Evolutionary conservation across 2,329 filamentous ascomycete genomes (phyloP).

Genomic region (Cladophialophora immunda): DNA sequence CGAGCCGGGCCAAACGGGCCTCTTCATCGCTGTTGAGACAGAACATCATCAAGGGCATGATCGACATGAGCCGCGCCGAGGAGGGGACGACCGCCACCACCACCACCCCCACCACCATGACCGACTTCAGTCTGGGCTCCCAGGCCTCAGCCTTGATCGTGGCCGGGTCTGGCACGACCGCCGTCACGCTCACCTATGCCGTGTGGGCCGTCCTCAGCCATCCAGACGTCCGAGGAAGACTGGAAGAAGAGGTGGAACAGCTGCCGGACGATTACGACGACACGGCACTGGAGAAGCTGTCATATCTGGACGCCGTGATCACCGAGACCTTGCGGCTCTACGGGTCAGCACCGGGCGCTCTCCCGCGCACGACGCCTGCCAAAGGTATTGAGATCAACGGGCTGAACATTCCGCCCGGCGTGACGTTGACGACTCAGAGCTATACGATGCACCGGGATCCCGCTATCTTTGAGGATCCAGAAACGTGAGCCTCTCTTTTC

Average conservation of each 20-base stretch:
- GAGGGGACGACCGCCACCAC: too few species aligned
- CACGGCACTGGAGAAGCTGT: conserved; percentile 60
- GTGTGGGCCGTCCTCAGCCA: conserved; percentile 48
- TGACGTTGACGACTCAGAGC: conserved; percentile 62
- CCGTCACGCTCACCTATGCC: conserved; percentile 60
- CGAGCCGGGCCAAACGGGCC: too few species aligned
- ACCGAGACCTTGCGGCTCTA: conserved; percentile 67
- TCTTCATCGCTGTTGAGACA: too few species aligned
- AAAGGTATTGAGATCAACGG: conserved; percentile 53
- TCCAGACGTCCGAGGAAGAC: conserved; percentile 52
- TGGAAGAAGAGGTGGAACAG: conserved; percentile 57
- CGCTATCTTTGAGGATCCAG: conserved; percentile 58
- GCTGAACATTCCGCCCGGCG: conserved; percentile 58
- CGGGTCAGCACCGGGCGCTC: conserved; percentile 64
- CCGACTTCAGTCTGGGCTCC: conserved; percentile 17
- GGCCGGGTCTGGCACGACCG: conserved; percentile 63
- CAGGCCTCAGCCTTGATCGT: conserved; percentile 58
- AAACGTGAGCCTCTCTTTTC: too few species aligned
- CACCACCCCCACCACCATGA: too few species aligned
- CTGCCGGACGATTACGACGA: conserved; percentile 46
- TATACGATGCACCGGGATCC: conserved; percentile 65
- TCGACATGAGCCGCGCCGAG: too few species aligned
- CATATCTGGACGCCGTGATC: conserved; percentile 65
- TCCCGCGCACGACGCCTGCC: conserved; percentile 61
- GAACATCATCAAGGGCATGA: too few species aligned